Evolutionary conservation across 2,329 filamentous ascomycete genomes (phyloP), one percentile per base, ranked within the genome.

Genomic region (Emericellopsis cladophorae): DNA sequence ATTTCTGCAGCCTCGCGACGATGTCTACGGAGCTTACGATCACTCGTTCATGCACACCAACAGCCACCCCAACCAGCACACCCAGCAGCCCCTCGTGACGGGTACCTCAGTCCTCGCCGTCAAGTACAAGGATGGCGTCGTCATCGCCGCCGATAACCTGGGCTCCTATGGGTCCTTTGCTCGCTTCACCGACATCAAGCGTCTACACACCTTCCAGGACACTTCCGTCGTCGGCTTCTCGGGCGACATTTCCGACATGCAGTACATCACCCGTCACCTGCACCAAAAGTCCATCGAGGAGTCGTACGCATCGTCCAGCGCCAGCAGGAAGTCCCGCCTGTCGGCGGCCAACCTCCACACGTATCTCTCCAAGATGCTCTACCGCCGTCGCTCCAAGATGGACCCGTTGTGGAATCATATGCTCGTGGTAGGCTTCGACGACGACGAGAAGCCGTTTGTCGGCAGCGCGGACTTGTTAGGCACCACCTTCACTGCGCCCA

Each of bases 161-260:
- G 88, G 92, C 51, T 98, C 92, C 44, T 98, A 98, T 65, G 92
- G 92, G 60, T 95, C 92, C 43, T 84, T 90, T 50, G 90, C 92
- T 45, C 87, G 92, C 58, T 98, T 96, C 74, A 89, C 85, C 55
- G 84, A 95, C 62, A 87, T 96, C 59, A 93, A 95, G 69, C 89
- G 92, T 58, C 81, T 98, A 51, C 87, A 87, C 54, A 75, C 79
- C 53, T 96, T 96, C 65, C 86, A 88, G 65, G 73, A 80, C 49
- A 78, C 81, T 49, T 81, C 87, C 24, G 76, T 96, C 45, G 74
- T 98, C 56, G 92, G 92, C 54, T 94, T 96, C 67, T 87, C 88
- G 61, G 92, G 92, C 61, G 92, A 98, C 68, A 82, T 98, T 53
- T 94, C 86, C 49, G 92, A 98, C 70, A 96, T 98, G 92, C 92